A percentile compares a stretch with the other conserved stretches of the same genome.
phyloP scores from a whole-genome alignment of 768 basidiomycete genomes.

The Termitomyces sp. region DNA sequence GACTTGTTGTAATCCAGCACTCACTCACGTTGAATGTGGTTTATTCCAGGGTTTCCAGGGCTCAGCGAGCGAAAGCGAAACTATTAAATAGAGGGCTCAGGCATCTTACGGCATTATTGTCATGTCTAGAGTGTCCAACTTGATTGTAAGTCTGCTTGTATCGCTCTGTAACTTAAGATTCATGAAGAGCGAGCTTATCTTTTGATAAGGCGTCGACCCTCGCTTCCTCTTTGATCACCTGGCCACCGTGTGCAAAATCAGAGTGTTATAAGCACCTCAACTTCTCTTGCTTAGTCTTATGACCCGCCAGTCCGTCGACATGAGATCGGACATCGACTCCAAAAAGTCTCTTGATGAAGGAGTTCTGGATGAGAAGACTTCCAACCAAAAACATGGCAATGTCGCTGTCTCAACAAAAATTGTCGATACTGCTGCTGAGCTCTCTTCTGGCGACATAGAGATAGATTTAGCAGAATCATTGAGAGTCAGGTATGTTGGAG shows the following conservation, averaged over 20 bases:
- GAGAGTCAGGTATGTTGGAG: constrained; percentile 39
- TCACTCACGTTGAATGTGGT: background rate
- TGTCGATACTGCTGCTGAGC: constrained; percentile 57
- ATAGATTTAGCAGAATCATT: constrained; percentile 48
- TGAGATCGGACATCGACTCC: background rate
- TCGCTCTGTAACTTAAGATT: background rate
- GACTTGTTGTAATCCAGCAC: background rate
- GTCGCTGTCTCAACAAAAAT: constrained; percentile 40
- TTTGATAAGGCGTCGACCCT: background rate
- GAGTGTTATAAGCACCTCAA: background rate
- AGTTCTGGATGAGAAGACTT: constrained; percentile 13
- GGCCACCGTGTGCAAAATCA: background rate
- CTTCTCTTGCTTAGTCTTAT: background rate
- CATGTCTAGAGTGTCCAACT: background rate
- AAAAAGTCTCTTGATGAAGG: constrained; percentile 34
- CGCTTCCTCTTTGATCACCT: background rate
- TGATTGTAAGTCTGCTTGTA: too few relatives aligned
- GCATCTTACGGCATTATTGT: background rate
- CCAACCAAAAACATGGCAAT: constrained; percentile 24
- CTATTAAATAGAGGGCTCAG: background rate
- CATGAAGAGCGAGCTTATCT: background rate
- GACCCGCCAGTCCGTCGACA: background rate
- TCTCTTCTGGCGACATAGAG: constrained; percentile 40
- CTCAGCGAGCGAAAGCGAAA: background rate
- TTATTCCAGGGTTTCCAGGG: background rate